Conservation (phyloP, 2,329 filamentous ascomycete genomes). For the Arthrobotrys sphaeroides region DNA sequence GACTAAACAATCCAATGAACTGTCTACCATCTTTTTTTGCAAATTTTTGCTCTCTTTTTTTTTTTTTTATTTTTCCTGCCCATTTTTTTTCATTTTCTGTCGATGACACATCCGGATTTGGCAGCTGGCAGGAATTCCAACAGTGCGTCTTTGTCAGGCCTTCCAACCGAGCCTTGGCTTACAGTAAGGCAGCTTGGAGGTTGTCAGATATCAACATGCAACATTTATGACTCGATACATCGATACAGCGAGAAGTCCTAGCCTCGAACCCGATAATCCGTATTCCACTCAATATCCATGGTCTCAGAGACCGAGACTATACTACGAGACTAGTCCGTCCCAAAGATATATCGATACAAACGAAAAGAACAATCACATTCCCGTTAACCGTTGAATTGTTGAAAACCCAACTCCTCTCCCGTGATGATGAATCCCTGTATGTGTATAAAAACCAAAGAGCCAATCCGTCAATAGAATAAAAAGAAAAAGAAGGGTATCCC, state of each 20-base stretch:
- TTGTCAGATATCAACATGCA: no score
- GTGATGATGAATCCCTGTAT: slow-evolving; percentile 16
- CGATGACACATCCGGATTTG: background rate
- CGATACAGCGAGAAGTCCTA: no score
- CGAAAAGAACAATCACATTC: background rate
- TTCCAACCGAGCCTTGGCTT: no score
- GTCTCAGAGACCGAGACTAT: no score
- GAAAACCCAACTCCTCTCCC: slow-evolving; percentile 19
- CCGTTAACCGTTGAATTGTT: slow-evolving; percentile 20
- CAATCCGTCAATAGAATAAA: background rate
- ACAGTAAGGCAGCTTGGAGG: no score
- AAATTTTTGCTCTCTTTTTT: slow-evolving; percentile 25
- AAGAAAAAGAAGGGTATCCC: background rate
- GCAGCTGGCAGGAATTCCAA: no score
- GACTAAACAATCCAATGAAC: slow-evolving; percentile 50
- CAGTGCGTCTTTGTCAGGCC: no score
- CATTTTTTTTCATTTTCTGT: background rate
- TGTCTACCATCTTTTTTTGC: slow-evolving; percentile 30
- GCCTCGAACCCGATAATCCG: no score
- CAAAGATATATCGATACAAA: no score
- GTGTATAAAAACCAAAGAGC: background rate
- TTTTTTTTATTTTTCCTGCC: background rate
- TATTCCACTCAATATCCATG: no score
- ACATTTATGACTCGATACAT: no score
- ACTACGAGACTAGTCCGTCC: no score